Evolutionary conservation across 306 rosid species (phyloP).

Genomic region (Castanea crenata): DNA sequence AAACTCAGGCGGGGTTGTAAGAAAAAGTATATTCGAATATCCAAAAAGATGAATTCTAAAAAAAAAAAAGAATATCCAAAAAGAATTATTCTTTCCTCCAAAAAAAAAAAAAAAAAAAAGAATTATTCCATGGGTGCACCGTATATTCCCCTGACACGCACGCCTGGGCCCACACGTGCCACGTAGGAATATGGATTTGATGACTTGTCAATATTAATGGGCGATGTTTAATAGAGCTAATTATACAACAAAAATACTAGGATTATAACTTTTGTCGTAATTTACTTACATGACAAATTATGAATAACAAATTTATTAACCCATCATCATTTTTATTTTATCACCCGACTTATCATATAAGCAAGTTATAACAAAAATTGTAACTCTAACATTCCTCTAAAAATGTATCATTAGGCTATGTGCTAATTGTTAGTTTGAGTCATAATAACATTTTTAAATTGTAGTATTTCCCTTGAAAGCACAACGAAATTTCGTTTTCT

Average conservation of each 20-base stretch:
- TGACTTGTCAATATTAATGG: constrained; percentile 34
- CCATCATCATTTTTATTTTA: fast-evolving
- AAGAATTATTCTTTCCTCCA: no score
- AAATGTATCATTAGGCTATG: not conserved
- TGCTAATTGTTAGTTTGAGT: not conserved
- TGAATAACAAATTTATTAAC: no score
- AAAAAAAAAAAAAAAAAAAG: not conserved
- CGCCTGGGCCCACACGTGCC: not conserved
- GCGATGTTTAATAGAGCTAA: not conserved
- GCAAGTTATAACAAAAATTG: no score
- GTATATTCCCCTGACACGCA: constrained; percentile 26
- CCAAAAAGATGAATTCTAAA: not conserved
- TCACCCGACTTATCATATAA: fast-evolving
- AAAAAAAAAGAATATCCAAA: no score
- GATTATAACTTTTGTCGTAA: fast-evolving
- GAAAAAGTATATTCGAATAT: constrained; percentile 63
- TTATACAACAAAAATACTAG: fast-evolving
- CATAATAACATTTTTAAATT: no score
- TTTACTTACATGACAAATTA: fast-evolving
- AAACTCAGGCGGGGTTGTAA: not conserved
- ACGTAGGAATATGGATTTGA: not conserved
- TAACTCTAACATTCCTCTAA: not conserved
- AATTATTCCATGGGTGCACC: constrained; percentile 40
- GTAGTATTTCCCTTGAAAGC: not conserved
- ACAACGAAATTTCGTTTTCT: not conserved